These are phyloP conservation scores for Amanita subjunquillea DNA, from an alignment of 768 basidiomycete species.

Conservation along the genomic window DNA sequence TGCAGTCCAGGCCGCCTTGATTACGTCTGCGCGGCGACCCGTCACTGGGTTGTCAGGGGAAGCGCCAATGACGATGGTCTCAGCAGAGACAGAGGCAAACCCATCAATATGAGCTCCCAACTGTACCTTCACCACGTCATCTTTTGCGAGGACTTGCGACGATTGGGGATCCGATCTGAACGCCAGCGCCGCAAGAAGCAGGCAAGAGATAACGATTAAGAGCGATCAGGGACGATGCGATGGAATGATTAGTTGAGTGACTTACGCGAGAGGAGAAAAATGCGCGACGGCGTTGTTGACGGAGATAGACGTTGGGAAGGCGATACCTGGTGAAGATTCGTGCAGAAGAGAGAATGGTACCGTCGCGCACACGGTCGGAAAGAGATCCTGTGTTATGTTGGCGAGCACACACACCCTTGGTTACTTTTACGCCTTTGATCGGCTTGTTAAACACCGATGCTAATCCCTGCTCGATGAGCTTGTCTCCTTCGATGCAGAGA, in stretches of 20 bases:
- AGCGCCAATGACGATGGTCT: conserved; percentile 86
- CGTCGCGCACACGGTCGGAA: not conserved
- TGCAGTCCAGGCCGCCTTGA: conserved; percentile 90
- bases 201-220: conserved; percentile 8
- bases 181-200: conserved; percentile 4
- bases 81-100: conserved; percentile 87
- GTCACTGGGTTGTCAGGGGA: conserved; percentile 65
- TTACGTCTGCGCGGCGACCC: conserved; percentile 80
- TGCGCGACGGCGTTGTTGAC: conserved; percentile 95
- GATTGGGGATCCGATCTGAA: conserved; percentile 67
- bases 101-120: conserved; percentile 98
- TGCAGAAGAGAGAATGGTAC: conserved; percentile 1
- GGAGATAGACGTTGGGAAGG: conserved; percentile 90
- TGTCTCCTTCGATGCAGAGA: conserved; percentile 89
- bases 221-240: conserved; percentile 13
- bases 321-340: conserved; percentile 50
- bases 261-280: conserved; percentile 91
- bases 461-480: conserved; percentile 80
- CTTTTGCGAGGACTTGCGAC: conserved; percentile 58
- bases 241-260: conserved; percentile 16
- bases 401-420: conserved; percentile 55
- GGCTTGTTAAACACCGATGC: conserved; percentile 83
- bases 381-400: not conserved
- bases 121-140: conserved; percentile 93
- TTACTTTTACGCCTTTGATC: conserved; percentile 79